Base-by-base conservation (phyloP, 495 filamentous ascomycete species). In the Margaritispora aquatica region DNA sequence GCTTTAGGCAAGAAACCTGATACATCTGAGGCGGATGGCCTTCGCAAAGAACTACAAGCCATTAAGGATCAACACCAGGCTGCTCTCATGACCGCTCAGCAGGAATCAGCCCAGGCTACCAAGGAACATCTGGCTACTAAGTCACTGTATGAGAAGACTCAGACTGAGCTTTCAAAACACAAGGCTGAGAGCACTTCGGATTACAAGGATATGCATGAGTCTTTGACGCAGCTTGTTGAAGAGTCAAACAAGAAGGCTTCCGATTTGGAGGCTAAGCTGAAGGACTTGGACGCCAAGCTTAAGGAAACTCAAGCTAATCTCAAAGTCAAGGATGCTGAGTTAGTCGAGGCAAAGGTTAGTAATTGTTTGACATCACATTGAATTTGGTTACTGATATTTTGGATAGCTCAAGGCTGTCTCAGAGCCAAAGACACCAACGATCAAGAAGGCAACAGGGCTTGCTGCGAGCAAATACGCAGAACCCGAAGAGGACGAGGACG, bases 151-250 rank as follows among this genome's bases (percentile, higher is more conserved):
- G 74, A 76, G 22, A 60, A 73, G 58, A 59, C 66, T 2, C 65
- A 71, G 54, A 65, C 65, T 0, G 64, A 69, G 26, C 58, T 74
- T 0, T 57, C 63, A 24, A 65, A 70, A 36, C 65, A 71, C 22
- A 68, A 70, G 38, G 67, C 68, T 3, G 72, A 79, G 56, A 48
- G 75, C 5, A 78, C 73, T 21, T 71, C 75, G 21, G 80, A 83
- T 63, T 82, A 80, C 67, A 75, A 79, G 62, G 78, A 75, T 20
- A 75, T 77, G 70, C 79, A 82, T 59, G 78, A 77, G 9, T 79
- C 78, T 54, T 70, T 80, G 59, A 75, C 72, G 2, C 54, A 64
- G 34, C 46, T 77, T 5, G 75, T 79, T 61, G 78, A 80, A 66
- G 77, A 76, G 55, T 70, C 77, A 57, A 73, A 63, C 52, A 70